Conservation (phyloP, 1,139 yeast species). For the Saccharomycopsis crataegensis region DNA sequence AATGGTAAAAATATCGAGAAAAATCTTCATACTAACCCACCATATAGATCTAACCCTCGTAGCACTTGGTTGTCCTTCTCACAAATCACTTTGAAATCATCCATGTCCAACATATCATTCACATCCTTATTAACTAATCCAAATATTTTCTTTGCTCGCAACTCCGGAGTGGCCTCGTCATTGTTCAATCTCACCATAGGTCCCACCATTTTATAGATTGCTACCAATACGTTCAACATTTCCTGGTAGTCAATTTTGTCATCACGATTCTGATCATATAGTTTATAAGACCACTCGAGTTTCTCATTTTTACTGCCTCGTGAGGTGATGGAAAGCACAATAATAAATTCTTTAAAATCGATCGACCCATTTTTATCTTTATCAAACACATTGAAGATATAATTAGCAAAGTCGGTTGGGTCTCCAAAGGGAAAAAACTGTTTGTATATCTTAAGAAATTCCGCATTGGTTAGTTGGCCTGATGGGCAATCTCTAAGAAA, state of each 20-base stretch:
- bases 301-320: constrained; percentile 87
- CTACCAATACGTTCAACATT: constrained; percentile 67
- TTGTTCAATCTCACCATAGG: constrained; percentile 85
- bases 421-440: constrained; percentile 99
- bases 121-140: constrained; percentile 60
- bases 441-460: constrained; percentile 84
- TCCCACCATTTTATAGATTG: constrained; percentile 94
- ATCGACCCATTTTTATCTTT: constrained; percentile 72
- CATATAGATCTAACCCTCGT: constrained; percentile 72
- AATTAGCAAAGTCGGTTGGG: constrained; percentile 84
- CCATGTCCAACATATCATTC: constrained; percentile 61
- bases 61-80: constrained; percentile 78
- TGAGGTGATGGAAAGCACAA: constrained; percentile 80
- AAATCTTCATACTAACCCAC: constrained; percentile 51
- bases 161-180: constrained; percentile 91
- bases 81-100: constrained; percentile 77
- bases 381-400: constrained; percentile 85
- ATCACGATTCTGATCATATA: constrained; percentile 75
- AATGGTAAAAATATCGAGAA: neutral
- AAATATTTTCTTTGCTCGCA: constrained; percentile 78
- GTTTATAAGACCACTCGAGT: constrained; percentile 76
- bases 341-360: constrained; percentile 88
- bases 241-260: constrained; percentile 74
- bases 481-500: constrained; percentile 89
- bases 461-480: constrained; percentile 82